Conservation (phyloP, 805 yeast species). For the Wickerhamiella parazyma region DNA sequence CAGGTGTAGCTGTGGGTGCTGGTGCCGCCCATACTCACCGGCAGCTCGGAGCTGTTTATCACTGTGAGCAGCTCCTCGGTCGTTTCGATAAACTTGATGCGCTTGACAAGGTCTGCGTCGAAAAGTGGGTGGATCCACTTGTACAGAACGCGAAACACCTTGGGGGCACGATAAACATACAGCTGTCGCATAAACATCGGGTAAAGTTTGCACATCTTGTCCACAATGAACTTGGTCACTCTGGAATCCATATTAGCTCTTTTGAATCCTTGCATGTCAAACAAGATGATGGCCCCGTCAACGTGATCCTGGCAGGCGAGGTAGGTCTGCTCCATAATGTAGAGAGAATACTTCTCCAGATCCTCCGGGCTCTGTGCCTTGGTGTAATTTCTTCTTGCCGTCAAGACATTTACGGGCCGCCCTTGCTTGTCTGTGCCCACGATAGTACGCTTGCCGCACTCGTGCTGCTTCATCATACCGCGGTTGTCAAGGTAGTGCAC, state of each 20-base stretch:
- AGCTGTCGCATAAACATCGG: conserved; percentile 88
- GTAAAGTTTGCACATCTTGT: conserved; percentile 88
- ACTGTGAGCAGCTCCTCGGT: conserved; percentile 50
- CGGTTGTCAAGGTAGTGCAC: conserved; percentile 1
- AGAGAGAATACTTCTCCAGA: conserved; percentile 47
- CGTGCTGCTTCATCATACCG: conserved; percentile 4
- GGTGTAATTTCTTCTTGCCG: conserved; percentile 55
- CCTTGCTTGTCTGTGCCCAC: conserved; percentile 7
- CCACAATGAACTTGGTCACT: conserved; percentile 63
- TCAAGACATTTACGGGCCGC: conserved; percentile 18
- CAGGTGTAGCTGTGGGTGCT: conserved; percentile 47
- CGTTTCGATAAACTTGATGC: conserved; percentile 69
- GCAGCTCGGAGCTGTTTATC: conserved; percentile 48
- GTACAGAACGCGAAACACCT: conserved; percentile 95
- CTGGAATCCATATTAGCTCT: conserved; percentile 71
- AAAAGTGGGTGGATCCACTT: conserved; percentile 83
- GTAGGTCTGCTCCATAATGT: conserved; percentile 56
- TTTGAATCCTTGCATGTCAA: conserved; percentile 63
- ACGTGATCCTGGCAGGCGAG: conserved; percentile 47
- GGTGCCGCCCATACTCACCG: conserved; percentile 63
- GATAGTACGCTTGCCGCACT: conserved; percentile 6
- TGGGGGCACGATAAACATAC: conserved; percentile 87
- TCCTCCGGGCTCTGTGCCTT: conserved; percentile 56
- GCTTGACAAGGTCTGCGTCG: conserved; percentile 91
- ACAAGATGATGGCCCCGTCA: conserved; percentile 54